Base-by-base conservation (phyloP, 257 asterid genomes). In the Nicotiana tabacum region DNA sequence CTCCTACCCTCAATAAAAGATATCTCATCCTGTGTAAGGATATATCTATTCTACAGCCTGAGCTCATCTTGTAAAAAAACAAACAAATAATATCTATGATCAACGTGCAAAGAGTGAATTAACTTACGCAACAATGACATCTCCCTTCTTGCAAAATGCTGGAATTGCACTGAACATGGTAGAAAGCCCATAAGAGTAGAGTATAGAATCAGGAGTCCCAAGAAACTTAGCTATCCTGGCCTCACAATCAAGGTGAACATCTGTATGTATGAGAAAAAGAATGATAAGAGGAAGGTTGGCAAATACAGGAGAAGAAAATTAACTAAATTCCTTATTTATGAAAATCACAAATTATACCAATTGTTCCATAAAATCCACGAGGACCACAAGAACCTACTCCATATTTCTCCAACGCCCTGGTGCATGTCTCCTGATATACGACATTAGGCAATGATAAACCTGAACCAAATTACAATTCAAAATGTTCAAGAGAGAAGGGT, bases 351-450 rank as follows among this genome's bases (percentile, higher is more conserved):
- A 51, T 82, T 87, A 80, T 94, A 96, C 99, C 99, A 78, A 96
- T 96, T 85, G 99, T 96, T 87, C 99, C 99, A 88, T 96, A 96
- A 84, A 96, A 96, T 82, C 97, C 98, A 86, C 98, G 99, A 86
- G 98, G 98, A 79, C 99, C 99, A 86, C 99, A 96, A 81, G 99
- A 96, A 72, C 99, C 99, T 79, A 96, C 99, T 85, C 99, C 99
- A 84, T 96, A 96, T 91, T 96, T 96, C 89, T 94, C 99, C 89
- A 96, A 85, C 66, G 99, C 92, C 87, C 83, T 90, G 81, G 95
- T 94, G 84, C 99, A 94, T 10, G 99, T 89, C 27, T 94, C 97
- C 99, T 96, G 95, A 85, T 58, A 48, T 84, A 60, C 17, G 83
- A 56, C 82, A 82, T 80, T 16, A 67, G 30, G 43, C 16, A 76